A percentile compares a stretch with the other conserved stretches of the same genome.
phyloP scores from a whole-genome alignment of 768 basidiomycete genomes.

The Mycena latifolia region DNA sequence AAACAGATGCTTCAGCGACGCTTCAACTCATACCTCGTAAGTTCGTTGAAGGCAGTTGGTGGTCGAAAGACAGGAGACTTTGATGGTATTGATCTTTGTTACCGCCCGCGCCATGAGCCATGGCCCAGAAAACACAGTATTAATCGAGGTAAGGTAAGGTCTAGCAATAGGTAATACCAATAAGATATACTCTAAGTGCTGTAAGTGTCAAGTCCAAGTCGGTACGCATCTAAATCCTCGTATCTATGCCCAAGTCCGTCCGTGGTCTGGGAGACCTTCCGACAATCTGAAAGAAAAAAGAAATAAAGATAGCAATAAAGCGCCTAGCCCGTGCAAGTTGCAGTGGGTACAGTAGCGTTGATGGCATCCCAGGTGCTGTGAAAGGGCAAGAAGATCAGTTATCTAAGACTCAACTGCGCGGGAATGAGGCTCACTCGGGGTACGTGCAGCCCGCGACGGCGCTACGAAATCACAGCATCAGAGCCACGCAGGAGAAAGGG shows the following conservation, averaged over 20 bases:
- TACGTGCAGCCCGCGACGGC: constrained; percentile 75
- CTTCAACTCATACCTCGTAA: too few species aligned
- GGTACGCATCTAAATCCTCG: neutral
- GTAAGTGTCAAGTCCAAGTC: neutral
- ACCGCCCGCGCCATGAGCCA: too few species aligned
- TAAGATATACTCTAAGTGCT: neutral
- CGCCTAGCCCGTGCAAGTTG: constrained; percentile 51
- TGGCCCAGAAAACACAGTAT: too few species aligned
- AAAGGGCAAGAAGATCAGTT: neutral
- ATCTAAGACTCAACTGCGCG: neutral
- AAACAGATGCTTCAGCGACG: too few species aligned
- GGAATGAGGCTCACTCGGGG: constrained; percentile 56
- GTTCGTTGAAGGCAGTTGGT: too few species aligned
- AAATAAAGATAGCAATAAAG: neutral
- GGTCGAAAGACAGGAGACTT: neutral
- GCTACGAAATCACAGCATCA: constrained; percentile 39
- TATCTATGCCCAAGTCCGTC: neutral
- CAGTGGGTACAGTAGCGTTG: constrained; percentile 58
- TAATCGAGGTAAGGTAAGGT: too few species aligned
- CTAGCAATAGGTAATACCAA: neutral
- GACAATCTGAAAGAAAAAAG: neutral
- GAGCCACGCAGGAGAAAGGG: constrained; percentile 10
- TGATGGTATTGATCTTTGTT: too few species aligned
- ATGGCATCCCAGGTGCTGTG: constrained; percentile 71
- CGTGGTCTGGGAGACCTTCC: neutral